phyloP scores from a whole-genome alignment of 169 alveolate species.

The Cyclospora cayetanensis region DNA sequence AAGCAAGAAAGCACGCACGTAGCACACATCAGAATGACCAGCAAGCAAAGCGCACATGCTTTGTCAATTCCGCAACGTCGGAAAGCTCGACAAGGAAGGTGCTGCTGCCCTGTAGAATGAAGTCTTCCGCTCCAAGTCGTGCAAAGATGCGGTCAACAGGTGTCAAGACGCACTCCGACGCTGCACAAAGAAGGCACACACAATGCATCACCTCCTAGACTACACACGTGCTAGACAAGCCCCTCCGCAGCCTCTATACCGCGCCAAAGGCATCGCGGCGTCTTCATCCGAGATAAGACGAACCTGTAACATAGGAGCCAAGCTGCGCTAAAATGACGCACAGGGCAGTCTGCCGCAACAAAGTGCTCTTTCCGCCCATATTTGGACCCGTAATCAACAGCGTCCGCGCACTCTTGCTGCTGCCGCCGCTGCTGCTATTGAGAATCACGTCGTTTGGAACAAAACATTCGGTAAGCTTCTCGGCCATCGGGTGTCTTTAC shows the following conservation, averaged over 20 bases:
- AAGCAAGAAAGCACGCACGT: neutral
- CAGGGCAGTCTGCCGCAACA: constrained; percentile 95
- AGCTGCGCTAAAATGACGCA: constrained; percentile 97
- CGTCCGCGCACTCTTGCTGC: constrained; percentile 25
- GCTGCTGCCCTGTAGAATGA: constrained; percentile 97
- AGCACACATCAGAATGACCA: neutral
- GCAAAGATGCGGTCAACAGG: constrained; percentile 98
- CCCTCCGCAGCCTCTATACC: neutral
- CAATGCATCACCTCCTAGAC: no score
- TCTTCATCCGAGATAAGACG: neutral
- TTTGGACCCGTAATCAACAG: constrained; percentile 99
- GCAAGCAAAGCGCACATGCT: neutral
- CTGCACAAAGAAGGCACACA: no score
- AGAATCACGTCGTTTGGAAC: constrained; percentile 30
- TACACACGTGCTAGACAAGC: no score
- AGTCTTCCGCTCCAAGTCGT: constrained; percentile 98
- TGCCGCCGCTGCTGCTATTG: neutral
- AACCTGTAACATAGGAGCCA: constrained; percentile 98
- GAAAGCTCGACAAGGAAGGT: constrained; percentile 99
- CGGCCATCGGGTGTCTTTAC: constrained; percentile 65
- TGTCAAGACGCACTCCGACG: constrained; percentile 82
- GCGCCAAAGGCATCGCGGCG: neutral
- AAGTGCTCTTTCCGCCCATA: constrained; percentile 99
- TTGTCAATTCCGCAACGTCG: constrained; percentile 91
- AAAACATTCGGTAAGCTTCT: constrained; percentile 17